Conservation (phyloP, 164 flowering plant genomes). For the Sextonia rubra region DNA sequence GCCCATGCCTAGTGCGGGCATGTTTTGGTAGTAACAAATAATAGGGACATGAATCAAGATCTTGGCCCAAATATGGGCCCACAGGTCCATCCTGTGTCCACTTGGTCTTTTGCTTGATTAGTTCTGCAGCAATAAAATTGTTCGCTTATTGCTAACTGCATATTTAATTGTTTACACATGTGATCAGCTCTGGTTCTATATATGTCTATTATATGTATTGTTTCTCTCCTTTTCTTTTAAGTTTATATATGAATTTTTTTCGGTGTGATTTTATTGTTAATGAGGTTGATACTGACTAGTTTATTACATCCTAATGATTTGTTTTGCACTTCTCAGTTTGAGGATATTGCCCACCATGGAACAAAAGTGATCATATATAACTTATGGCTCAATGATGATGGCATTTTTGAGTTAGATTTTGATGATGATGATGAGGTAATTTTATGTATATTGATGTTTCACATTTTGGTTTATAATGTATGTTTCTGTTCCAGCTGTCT, state of each 20-base stretch:
- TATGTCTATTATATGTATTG: not conserved
- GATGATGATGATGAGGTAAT: slow-evolving; percentile 82
- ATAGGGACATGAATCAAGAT: too few relatives aligned
- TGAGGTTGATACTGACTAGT: not conserved
- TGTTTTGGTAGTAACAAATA: too few relatives aligned
- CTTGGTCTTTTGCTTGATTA: not conserved
- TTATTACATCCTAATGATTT: not conserved
- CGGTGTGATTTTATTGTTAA: not conserved
- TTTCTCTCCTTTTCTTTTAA: not conserved
- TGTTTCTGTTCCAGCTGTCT: not conserved
- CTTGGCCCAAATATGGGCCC: too few relatives aligned
- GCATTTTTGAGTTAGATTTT: slow-evolving; percentile 76
- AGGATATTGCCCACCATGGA: slow-evolving; percentile 77
- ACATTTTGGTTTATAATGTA: not conserved
- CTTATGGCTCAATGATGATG: slow-evolving; percentile 95
- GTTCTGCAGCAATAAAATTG: not conserved
- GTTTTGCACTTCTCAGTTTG: slow-evolving; percentile 50
- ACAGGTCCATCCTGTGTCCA: too few relatives aligned
- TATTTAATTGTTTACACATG: not conserved
- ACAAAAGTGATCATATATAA: slow-evolving; percentile 78
- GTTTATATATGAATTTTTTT: not conserved
- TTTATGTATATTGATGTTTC: slow-evolving; percentile 1
- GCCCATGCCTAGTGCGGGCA: too few relatives aligned
- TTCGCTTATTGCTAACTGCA: not conserved
- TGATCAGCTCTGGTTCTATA: slow-evolving; percentile 2